phyloP scores from a whole-genome alignment of 495 filamentous ascomycete species.

The Lasiosphaeria hispida region DNA sequence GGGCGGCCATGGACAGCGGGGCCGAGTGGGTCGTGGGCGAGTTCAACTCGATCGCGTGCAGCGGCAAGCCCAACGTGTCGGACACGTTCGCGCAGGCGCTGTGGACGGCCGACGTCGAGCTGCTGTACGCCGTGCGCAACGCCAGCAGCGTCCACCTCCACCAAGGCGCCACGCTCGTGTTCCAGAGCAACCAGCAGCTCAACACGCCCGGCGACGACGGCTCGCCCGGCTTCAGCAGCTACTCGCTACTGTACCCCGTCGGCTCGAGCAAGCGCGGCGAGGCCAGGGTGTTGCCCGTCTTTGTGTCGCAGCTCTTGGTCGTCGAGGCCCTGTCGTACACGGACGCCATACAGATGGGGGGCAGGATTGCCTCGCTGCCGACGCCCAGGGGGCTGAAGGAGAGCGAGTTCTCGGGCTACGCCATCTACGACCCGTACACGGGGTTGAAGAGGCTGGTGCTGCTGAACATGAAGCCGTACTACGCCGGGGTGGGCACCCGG shows the following conservation, averaged over 20 bases:
- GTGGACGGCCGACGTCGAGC: conserved; percentile 22
- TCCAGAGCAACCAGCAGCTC: conserved; percentile 24
- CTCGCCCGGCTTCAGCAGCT: conserved; percentile 22
- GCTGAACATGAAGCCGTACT: conserved; percentile 22
- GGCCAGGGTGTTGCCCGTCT: conserved; percentile 22
- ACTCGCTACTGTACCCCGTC: conserved; percentile 21
- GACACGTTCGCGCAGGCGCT: conserved; percentile 26
- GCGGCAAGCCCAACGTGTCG: conserved; percentile 32
- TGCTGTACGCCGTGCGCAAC: conserved; percentile 21
- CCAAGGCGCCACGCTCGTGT: conserved; percentile 22
- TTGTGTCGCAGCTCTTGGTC: conserved; percentile 23
- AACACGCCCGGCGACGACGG: conserved; percentile 26
- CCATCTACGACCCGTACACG: neutral
- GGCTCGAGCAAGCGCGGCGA: conserved; percentile 16
- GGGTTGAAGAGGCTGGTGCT: conserved; percentile 14
- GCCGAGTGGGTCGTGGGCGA: conserved; percentile 21
- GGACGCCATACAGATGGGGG: neutral
- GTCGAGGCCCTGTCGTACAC: conserved; percentile 12
- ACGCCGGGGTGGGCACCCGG: conserved; percentile 7
- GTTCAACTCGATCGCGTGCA: conserved; percentile 29
- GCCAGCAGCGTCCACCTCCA: conserved; percentile 23
- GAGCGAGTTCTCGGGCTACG: conserved; percentile 20
- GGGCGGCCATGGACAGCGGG: conserved; percentile 11
- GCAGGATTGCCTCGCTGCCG: conserved; percentile 16
- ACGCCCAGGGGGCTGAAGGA: conserved; percentile 7